Base-by-base conservation (phyloP, 2,329 filamentous ascomycete genomes). In the Arthrobotrys iridis region DNA sequence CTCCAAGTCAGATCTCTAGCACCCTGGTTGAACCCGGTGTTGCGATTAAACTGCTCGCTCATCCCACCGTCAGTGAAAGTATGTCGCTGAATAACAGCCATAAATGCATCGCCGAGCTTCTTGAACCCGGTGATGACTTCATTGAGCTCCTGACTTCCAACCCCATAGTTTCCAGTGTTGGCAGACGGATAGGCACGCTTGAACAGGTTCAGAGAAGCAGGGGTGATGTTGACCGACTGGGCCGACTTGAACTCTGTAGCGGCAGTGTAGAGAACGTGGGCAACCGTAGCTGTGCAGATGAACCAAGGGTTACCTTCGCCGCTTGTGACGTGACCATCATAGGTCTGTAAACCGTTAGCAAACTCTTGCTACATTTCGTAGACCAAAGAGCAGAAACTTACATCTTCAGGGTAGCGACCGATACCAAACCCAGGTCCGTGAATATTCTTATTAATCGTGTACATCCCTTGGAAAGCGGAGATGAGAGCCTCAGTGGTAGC, bases 181-280 rank as follows among this genome's bases (percentile, higher is more conserved):
- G 88, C 85, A 0, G 84, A 85, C 10, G 88, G 84, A 59, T 87
- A 85, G 5, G 92, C 83, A 77, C 89, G 89, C 74, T 84, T 81
- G 86, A 93, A 95, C 84, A 95, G 94, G 5, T 86, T 80, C 6
- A 93, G 84, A 0, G 90, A 93, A 1, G 85, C 85, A 84, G 82
- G 3, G 87, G 0, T 90, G 46, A 96, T 86, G 0, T 85, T 87
- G 79, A 96, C 85, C 4, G 85, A 88, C 0, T 88, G 88, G 22
- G 85, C 82, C 33, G 84, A 82, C 76, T 89, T 85, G 90, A 91
- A 94, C 52, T 90, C 88, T 77, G 90, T 89, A 0, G 93, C 79
- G 0, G 92, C 90, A 78, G 91, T 89, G 80, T 93, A 95, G 1
- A 96, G 86, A 80, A 91, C 89, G 82, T 95, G 92, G 1, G 91